A percentile compares a stretch with the other conserved stretches of the same genome.
Conservation (phyloP, 352 stramenopile genomes). For the Phytophthora sansomeana region DNA sequence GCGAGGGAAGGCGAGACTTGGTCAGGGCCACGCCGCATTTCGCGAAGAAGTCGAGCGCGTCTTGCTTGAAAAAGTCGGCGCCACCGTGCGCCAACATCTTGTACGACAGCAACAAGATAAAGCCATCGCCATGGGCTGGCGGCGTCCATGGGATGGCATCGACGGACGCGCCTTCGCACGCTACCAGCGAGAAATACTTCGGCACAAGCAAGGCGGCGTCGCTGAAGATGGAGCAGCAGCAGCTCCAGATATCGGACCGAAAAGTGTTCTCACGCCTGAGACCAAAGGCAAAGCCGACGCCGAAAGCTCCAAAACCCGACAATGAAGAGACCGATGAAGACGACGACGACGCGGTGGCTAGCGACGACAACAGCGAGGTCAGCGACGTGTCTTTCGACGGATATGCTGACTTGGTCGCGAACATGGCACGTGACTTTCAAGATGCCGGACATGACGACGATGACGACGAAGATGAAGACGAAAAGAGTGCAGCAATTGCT, state of each 20-base stretch:
- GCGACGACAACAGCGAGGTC: constrained; percentile 75
- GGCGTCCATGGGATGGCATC: constrained; percentile 73
- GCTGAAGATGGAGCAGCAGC: constrained; percentile 21
- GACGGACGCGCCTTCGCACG: constrained; percentile 64
- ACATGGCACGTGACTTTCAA: constrained; percentile 13
- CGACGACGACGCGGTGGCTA: constrained; percentile 18
- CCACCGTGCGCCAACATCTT: constrained; percentile 58
- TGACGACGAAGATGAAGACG: constrained; percentile 39
- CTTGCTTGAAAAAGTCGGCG: constrained; percentile 60
- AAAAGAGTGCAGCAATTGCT: constrained; percentile 18
- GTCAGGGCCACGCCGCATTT: constrained; percentile 64
- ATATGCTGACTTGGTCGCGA: constrained; percentile 64
- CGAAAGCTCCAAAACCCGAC: constrained; percentile 32
- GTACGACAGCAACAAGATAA: constrained; percentile 70
- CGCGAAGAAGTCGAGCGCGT: constrained; percentile 64
- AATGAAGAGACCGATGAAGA: constrained; percentile 20
- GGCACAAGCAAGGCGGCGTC: constrained; percentile 43
- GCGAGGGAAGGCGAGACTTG: constrained; percentile 48
- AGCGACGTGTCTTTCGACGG: constrained; percentile 79
- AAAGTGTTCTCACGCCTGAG: constrained; percentile 12
- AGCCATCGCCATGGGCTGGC: constrained; percentile 61
- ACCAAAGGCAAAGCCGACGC: constrained; percentile 9
- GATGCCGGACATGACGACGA: constrained; percentile 27
- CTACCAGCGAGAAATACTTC: constrained; percentile 61
- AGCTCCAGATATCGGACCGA: constrained; percentile 8